These are phyloP conservation scores for Thalassiosira mediterranea DNA, from an alignment of 352 stramenopile species.

Conservation along the genomic window DNA sequence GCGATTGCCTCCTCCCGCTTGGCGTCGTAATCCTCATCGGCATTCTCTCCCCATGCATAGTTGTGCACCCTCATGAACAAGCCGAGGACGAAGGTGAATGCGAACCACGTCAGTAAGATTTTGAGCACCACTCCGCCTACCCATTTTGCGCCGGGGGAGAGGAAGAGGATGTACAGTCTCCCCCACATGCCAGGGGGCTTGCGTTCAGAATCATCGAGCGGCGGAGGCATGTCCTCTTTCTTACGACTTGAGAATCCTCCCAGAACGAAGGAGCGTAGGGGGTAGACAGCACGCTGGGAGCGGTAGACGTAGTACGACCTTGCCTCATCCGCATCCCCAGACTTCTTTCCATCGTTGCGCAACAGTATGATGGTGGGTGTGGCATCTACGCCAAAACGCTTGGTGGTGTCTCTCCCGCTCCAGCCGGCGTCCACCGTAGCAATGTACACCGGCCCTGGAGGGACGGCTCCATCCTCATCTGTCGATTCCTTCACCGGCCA, in stretches of 20 bases:
- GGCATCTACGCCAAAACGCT: constrained; percentile 45
- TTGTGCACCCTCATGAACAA: constrained; percentile 52
- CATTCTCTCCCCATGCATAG: constrained; percentile 44
- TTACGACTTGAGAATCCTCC: constrained; percentile 32
- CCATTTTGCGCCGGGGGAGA: constrained; percentile 18
- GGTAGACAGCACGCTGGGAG: constrained; percentile 38
- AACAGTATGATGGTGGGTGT: constrained; percentile 48
- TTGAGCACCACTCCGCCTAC: constrained; percentile 16
- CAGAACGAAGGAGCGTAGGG: constrained; percentile 35
- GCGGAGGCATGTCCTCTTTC: constrained; percentile 26
- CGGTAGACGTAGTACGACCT: constrained; percentile 43
- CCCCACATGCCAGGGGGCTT: constrained; percentile 18
- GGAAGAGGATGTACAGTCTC: constrained; percentile 19
- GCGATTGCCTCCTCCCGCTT: constrained; percentile 16
- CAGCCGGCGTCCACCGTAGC: constrained; percentile 48
- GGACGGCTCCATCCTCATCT: constrained; percentile 4
- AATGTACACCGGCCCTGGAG: constrained; percentile 25
- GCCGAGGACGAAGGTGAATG: constrained; percentile 33
- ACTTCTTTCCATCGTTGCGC: constrained; percentile 32
- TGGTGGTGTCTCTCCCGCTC: constrained; percentile 35
- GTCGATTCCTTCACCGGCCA: too few species aligned
- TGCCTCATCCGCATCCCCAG: constrained; percentile 12
- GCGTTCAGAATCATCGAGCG: constrained; percentile 10
- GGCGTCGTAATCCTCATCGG: constrained; percentile 13
- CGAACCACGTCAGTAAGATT: constrained; percentile 39